phyloP scores from a whole-genome alignment of 768 basidiomycete species.

The Cyclocybe aegerita region DNA sequence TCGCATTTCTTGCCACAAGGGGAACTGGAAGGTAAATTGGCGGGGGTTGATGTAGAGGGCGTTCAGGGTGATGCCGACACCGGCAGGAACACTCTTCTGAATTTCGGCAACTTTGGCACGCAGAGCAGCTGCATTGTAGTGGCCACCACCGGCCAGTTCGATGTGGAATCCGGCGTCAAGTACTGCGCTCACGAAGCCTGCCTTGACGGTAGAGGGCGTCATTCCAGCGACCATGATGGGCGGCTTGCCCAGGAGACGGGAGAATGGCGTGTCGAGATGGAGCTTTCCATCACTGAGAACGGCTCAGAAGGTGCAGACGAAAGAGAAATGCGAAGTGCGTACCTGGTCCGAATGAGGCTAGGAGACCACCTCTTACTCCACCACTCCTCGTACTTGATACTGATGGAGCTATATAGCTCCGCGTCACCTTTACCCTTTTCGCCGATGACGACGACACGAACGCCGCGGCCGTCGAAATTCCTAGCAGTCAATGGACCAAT shows the following conservation, averaged over 20 bases:
- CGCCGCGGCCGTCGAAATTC: slow-evolving; percentile 91
- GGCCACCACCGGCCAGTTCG: slow-evolving; percentile 96
- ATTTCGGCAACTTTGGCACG: slow-evolving; percentile 93
- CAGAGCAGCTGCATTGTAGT: slow-evolving; percentile 89
- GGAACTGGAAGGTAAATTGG: slow-evolving; percentile 96
- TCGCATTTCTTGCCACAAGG: slow-evolving; percentile 97
- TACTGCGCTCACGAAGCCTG: slow-evolving; percentile 91
- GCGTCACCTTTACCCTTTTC: slow-evolving; percentile 87
- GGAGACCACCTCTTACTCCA: slow-evolving; percentile 93
- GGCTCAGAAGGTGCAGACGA: slow-evolving; percentile 6
- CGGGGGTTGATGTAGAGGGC: slow-evolving; percentile 97
- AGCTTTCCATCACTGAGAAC: slow-evolving; percentile 80
- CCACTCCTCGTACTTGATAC: slow-evolving; percentile 77
- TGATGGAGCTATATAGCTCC: slow-evolving; percentile 72
- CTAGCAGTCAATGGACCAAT: slow-evolving; percentile 89
- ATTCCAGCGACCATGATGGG: slow-evolving; percentile 99
- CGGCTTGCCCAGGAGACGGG: slow-evolving; percentile 92
- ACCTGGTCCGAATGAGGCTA: slow-evolving; percentile 87
- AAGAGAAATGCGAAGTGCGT: slow-evolving; percentile 23
- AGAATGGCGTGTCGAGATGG: slow-evolving; percentile 95
- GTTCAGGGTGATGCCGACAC: slow-evolving; percentile 92
- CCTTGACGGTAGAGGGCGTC: slow-evolving; percentile 97
- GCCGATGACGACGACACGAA: slow-evolving; percentile 88
- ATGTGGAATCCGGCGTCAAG: slow-evolving; percentile 94
- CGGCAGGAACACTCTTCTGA: slow-evolving; percentile 77